phyloP scores from a whole-genome alignment of 1,284 basidiomycete species.

The Fomitopsis palustris region DNA sequence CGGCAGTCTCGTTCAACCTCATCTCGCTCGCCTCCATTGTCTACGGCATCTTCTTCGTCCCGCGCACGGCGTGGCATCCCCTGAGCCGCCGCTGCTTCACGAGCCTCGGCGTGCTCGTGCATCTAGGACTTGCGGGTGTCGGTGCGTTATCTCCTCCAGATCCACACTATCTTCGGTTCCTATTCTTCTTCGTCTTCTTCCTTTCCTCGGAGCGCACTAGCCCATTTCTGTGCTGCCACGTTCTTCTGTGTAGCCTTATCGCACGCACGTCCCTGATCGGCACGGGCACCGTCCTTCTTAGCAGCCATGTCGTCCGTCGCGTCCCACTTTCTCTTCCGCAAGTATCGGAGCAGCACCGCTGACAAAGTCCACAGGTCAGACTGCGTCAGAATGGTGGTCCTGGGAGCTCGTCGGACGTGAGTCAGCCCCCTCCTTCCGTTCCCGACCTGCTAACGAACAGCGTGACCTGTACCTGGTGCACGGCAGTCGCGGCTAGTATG shows the following conservation, averaged over 20 bases:
- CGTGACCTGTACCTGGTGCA: neutral
- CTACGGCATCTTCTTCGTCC: conserved; percentile 77
- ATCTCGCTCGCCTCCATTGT: conserved; percentile 65
- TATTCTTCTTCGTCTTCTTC: neutral
- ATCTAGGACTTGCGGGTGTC: conserved; percentile 77
- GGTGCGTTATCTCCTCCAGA: conserved; percentile 32
- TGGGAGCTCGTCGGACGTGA: conserved; percentile 75
- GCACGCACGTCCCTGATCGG: neutral
- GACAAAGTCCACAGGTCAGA: conserved; percentile 34
- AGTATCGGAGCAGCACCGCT: neutral
- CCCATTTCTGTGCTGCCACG: neutral
- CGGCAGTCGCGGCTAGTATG: conserved; percentile 55
- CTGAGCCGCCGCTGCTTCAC: conserved; percentile 65
- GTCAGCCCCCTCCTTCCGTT: conserved; percentile 13
- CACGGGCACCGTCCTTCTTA: too few species aligned
- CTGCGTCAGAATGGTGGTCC: conserved; percentile 87
- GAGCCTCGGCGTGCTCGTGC: conserved; percentile 68
- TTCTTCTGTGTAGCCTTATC: too few species aligned
- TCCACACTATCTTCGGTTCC: neutral
- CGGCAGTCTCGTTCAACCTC: conserved; percentile 85
- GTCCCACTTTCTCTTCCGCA: too few species aligned
- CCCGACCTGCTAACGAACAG: neutral
- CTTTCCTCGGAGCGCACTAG: too few species aligned
- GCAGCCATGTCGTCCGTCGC: neutral
- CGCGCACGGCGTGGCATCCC: conserved; percentile 84